Evolutionary conservation across 495 filamentous ascomycete genomes (phyloP), one percentile per base, ranked within the genome.

Genomic region (Aspergillus kassunensis): DNA sequence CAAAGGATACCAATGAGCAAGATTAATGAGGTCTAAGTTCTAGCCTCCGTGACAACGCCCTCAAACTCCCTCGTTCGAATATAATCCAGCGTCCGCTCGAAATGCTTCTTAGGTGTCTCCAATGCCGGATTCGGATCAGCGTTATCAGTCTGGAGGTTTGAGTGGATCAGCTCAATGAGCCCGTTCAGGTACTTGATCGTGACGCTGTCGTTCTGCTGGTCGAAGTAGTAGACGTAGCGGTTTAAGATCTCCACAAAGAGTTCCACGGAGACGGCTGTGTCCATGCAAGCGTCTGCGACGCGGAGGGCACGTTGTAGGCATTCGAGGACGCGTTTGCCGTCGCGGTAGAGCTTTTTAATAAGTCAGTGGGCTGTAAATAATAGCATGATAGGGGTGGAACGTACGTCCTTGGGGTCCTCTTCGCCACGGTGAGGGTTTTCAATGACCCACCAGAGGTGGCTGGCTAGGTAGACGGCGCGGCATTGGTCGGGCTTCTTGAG

Each of bases 401-500:
- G 80, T 75, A 95, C 91, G 58, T 84, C 82, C 53, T 86, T 88
- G 58, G 88, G 78, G 54, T 93, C 91, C 30, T 91, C 88, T 63
- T 96, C 92, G 0, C 81, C 84, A 52, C 84, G 84, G 29, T 86
- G 84, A 3, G 85, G 72, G 59, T 91, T 93, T 37, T 96, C 95
- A 30, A 89, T 87, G 1, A 90, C 89, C 93, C 93, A 98, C 93
- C 93, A 98, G 36, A 98, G 74, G 65, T 98, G 93, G 60, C 89
- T 95, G 13, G 95, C 93, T 53, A 97, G 72, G 59, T 97, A 98
- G 9, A 98, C 93, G 1, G 95, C 95, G 15, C 93, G 81, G 66
- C 93, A 98, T 65, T 98, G 93, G 60, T 98, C 93, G 5, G 93
- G 93, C 71, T 97, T 98, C 73, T 97, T 95, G 55, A 98, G 79